A percentile compares a stretch with the other conserved stretches of the same genome.
These are phyloP conservation scores for Rhodosporidiobolus sp. DNA, from an alignment of 768 basidiomycete species.

Conservation along the genomic window DNA sequence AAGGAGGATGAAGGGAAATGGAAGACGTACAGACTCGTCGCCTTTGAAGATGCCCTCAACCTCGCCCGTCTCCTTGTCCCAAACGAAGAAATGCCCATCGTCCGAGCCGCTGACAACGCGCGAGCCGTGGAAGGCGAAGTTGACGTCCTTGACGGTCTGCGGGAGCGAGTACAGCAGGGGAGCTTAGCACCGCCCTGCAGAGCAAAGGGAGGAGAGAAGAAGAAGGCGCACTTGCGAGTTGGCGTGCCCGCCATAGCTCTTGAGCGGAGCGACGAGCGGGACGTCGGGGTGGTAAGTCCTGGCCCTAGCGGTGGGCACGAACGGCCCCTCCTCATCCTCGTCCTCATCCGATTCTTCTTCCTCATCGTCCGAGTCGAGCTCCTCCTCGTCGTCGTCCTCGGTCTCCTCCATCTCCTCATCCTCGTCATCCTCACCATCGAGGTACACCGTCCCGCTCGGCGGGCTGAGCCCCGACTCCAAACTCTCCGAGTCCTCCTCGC, in stretches of 20 bases:
- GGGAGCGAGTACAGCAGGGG: neutral
- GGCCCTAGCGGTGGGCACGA: neutral
- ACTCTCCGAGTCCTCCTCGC: neutral
- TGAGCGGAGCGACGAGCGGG: constrained; percentile 35
- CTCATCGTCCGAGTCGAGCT: neutral
- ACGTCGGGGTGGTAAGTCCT: constrained; percentile 5
- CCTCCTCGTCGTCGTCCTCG: constrained; percentile 3
- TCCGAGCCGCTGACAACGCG: constrained; percentile 31
- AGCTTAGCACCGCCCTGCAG: too few relatives aligned
- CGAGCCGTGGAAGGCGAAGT: constrained; percentile 26
- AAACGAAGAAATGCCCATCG: constrained; percentile 37
- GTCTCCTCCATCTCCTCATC: neutral
- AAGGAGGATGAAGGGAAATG: neutral
- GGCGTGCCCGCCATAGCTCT: constrained; percentile 34
- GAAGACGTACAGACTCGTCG: constrained; percentile 23
- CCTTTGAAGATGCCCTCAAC: constrained; percentile 36
- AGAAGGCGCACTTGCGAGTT: constrained; percentile 19
- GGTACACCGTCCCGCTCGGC: neutral
- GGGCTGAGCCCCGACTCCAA: neutral
- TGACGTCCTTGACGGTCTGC: constrained; percentile 45
- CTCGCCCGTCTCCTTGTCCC: constrained; percentile 28
- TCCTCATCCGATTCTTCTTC: too few relatives aligned
- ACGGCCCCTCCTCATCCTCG: neutral
- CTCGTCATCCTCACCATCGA: neutral
- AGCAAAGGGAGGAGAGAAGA: neutral